Conservation (phyloP, 164 flowering plant genomes). For the Buxus sempervirens region DNA sequence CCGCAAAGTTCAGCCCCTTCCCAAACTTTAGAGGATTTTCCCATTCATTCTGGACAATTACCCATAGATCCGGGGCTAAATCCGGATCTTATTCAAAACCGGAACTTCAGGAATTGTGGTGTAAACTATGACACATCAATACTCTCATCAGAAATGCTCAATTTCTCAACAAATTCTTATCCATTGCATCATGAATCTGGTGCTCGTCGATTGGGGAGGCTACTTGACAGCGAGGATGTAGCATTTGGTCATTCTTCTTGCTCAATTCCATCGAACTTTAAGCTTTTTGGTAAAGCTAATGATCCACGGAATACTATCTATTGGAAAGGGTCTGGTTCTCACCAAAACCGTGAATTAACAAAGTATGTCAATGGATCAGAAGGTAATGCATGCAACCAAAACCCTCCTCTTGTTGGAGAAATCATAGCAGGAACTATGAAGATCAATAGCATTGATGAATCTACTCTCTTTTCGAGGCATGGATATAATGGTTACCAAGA, state of each 20-base stretch:
- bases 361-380: slow-evolving; percentile 24
- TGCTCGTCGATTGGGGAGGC: slow-evolving; percentile 10
- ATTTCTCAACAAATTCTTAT: slow-evolving; percentile 19
- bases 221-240: slow-evolving; percentile 1
- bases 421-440: slow-evolving; percentile 20
- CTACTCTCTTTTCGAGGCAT: slow-evolving; percentile 22
- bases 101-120: slow-evolving; percentile 21
- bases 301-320: slow-evolving; percentile 25
- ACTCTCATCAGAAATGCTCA: slow-evolving; percentile 34
- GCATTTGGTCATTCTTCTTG: slow-evolving; percentile 15
- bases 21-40: slow-evolving; percentile 16
- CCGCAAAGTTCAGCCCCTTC: slow-evolving; percentile 19
- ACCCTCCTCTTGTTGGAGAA: slow-evolving; percentile 21
- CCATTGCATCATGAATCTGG: not conserved
- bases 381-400: slow-evolving; percentile 21
- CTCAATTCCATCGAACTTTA: slow-evolving; percentile 8
- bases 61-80: slow-evolving; percentile 17
- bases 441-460: slow-evolving; percentile 9
- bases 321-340: slow-evolving; percentile 42
- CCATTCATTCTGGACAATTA: slow-evolving; percentile 20
- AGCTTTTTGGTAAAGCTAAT: slow-evolving; percentile 9
- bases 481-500: slow-evolving; percentile 27
- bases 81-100: slow-evolving; percentile 26
- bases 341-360: slow-evolving; percentile 34
- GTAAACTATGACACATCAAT: slow-evolving; percentile 26